A percentile compares a stretch with the other conserved stretches of the same genome.
Evolutionary conservation across 1,284 basidiomycete genomes (phyloP).

Genomic region (Quambalaria eucalypti): DNA sequence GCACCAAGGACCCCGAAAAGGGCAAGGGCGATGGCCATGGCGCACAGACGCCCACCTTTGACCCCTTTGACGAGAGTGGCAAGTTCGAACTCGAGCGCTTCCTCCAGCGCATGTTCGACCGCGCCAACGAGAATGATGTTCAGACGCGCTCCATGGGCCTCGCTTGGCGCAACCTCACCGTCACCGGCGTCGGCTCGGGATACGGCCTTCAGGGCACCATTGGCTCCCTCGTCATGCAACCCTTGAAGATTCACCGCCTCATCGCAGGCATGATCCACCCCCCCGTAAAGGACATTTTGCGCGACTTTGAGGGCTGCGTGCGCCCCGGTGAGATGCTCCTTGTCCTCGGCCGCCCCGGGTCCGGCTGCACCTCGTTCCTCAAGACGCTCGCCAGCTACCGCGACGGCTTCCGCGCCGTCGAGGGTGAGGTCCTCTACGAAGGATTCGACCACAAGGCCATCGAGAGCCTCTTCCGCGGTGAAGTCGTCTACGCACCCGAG

Average conservation of each 20-base stretch:
- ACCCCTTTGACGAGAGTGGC: conserved; percentile 37
- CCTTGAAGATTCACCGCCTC: conserved; percentile 12
- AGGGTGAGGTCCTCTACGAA: conserved; percentile 24
- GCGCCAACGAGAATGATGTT: conserved; percentile 30
- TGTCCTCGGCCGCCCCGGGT: conserved; percentile 37
- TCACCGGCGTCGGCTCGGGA: conserved; percentile 3
- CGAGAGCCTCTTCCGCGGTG: conserved; percentile 24
- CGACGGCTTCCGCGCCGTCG: conserved; percentile 32
- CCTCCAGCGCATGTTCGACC: conserved; percentile 32
- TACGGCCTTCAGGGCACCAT: conserved; percentile 15
- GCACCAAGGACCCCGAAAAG: conserved; percentile 12
- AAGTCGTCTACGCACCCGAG: conserved; percentile 29
- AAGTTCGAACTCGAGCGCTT: conserved; percentile 46
- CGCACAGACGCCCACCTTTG: conserved; percentile 2
- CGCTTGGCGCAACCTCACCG: conserved; percentile 1
- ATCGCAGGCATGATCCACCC: conserved; percentile 16
- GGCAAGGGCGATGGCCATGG: neutral
- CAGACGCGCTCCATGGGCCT: conserved; percentile 8
- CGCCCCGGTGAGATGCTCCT: conserved; percentile 42
- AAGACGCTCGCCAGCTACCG: conserved; percentile 37
- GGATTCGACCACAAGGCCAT: conserved; percentile 30
- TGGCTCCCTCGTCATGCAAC: conserved; percentile 19
- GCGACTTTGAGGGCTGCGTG: conserved; percentile 29
- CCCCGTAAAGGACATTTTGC: conserved; percentile 29
- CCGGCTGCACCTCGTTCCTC: neutral